These are phyloP conservation scores for Sequoia sempervirens DNA, from an alignment of 75 land plant species.

Conservation along the genomic window DNA sequence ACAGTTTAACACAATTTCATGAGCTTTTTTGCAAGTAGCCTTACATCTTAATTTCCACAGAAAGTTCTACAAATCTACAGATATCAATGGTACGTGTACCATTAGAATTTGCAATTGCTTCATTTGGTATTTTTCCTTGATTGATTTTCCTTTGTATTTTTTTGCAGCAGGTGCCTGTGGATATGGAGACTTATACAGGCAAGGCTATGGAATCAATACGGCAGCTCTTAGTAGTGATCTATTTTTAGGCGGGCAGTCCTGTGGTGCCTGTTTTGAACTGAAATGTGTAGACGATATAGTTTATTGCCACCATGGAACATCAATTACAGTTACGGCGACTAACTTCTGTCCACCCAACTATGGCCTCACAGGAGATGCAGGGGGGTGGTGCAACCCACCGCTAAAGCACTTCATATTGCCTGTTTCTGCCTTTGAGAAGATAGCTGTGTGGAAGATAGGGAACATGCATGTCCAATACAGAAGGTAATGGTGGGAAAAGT, in stretches of 20 bases:
- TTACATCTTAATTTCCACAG: background rate
- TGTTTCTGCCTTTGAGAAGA: constrained; percentile 66
- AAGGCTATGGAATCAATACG: constrained; percentile 57
- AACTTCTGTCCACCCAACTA: constrained; percentile 74
- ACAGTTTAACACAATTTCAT: no score
- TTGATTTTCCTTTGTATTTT: background rate
- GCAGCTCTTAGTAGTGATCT: constrained; percentile 64
- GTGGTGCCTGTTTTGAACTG: constrained; percentile 69
- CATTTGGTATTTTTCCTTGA: background rate
- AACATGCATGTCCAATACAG: constrained; percentile 66
- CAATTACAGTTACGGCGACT: constrained; percentile 64
- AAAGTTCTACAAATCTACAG: background rate
- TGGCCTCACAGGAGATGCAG: constrained; percentile 44
- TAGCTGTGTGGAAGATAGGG: constrained; percentile 69
- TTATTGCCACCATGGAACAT: constrained; percentile 67
- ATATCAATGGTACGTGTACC: background rate
- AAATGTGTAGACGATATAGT: constrained; percentile 49
- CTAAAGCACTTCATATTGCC: constrained; percentile 52
- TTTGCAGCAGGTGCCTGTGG: constrained; percentile 67
- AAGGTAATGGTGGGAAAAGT: constrained; percentile 26
- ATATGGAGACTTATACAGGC: constrained; percentile 40
- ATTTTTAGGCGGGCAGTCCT: constrained; percentile 47
- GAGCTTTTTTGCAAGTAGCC: background rate
- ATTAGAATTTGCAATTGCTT: no score
- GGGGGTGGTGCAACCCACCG: constrained; percentile 68